Base-by-base conservation (phyloP, 2,329 filamentous ascomycete genomes). In the Aureobasidium sp. region DNA sequence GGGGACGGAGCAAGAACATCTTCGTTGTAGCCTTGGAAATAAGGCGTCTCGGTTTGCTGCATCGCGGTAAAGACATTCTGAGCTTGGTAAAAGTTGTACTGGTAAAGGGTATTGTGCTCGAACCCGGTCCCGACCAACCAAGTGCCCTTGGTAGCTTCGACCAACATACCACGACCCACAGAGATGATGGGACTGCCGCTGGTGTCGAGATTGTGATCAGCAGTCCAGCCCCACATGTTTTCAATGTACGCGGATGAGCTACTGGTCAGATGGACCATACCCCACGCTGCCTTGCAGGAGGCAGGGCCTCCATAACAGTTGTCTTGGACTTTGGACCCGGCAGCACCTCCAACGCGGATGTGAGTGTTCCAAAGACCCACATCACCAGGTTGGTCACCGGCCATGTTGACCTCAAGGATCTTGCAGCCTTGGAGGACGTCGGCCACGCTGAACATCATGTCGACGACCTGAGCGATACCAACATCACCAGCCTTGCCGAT, bases 71-170 rank as follows among this genome's bases (percentile, higher is more conserved):
- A 50, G 9, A 84, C 76, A 63, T 82, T 81, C 59, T 73, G 68
- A 1, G 82, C 81, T 39, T 74, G 73, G 65, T 77, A 71, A 61
- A 82, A 72, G 52, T 81, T 77, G 68, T 82, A 81, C 66, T 84
- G 78, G 69, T 84, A 84, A 32, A 84, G 70, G 5, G 76, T 74
- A 71, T 78, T 80, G 69, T 84, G 81, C 68, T 84, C 82, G 29
- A 76, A 78, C 0, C 77, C 76, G 3, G 79, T 80, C 32, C 80
- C 81, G 55, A 80, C 73, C 39, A 85, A 71, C 82, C 82, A 85
- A n/a, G 6, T 34, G 12, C 37, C 26, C 6, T 39, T 39, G 48
- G 48, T 44, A 2, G 61, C 61, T 34, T 65, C 63, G 46, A 81
- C 72, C 3, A 81, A 71, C 0, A 77, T 68, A 37, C 81, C 79